These are phyloP conservation scores for Aspergillus ruber DNA, from an alignment of 2,329 filamentous ascomycete genomes.

Conservation along the genomic window DNA sequence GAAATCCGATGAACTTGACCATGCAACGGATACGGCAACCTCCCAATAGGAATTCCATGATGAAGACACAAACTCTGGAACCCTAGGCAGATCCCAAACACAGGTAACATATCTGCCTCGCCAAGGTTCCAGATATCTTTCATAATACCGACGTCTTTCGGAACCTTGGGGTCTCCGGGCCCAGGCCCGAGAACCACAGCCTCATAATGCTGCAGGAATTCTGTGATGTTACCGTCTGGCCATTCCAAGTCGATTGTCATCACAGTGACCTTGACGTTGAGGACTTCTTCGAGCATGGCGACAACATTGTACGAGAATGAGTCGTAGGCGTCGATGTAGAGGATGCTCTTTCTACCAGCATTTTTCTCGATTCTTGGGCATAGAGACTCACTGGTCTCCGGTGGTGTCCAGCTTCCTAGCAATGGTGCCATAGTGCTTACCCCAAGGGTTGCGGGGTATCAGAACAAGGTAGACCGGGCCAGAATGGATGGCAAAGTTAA, in stretches of 20 bases:
- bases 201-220: slow-evolving; percentile 59
- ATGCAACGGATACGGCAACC: slow-evolving; percentile 68
- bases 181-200: slow-evolving; percentile 88
- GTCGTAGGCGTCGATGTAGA: slow-evolving; percentile 94
- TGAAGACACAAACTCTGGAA: slow-evolving; percentile 73
- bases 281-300: slow-evolving; percentile 64
- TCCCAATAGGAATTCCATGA: slow-evolving; percentile 60
- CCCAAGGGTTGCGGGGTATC: neutral
- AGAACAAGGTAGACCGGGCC: neutral
- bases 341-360: slow-evolving; percentile 44
- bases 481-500: neutral
- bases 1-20: slow-evolving; percentile 68
- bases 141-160: slow-evolving; percentile 78
- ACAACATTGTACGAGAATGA: slow-evolving; percentile 96
- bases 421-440: slow-evolving; percentile 22
- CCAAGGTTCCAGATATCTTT: slow-evolving; percentile 64
- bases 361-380: neutral
- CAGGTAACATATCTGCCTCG: slow-evolving; percentile 58
- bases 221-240: slow-evolving; percentile 39
- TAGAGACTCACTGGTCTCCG: slow-evolving; percentile 1
- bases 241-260: slow-evolving; percentile 61
- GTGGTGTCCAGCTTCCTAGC: slow-evolving; percentile 19
- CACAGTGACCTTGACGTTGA: slow-evolving; percentile 62
- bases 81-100: slow-evolving; percentile 82
- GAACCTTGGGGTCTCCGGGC: slow-evolving; percentile 68